Evolutionary conservation across 495 filamentous ascomycete species (phyloP), one percentile per base, ranked within the genome.

Genomic region (Xylaria nigripes): DNA sequence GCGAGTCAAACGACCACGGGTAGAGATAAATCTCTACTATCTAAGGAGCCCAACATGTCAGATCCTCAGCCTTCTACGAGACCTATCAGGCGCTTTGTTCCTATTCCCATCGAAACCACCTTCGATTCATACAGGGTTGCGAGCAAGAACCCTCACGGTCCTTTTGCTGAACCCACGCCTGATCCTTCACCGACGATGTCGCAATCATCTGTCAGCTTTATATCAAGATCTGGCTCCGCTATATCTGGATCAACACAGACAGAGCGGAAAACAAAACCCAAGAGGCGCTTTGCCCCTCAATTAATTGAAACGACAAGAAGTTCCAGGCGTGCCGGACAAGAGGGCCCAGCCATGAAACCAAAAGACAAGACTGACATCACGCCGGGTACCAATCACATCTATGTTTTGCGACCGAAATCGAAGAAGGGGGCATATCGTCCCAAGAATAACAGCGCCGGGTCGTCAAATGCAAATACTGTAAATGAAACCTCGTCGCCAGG

Each of bases 291-390:
- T 57, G 70, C 78, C 6, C 82, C 83, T 1, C 78, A 89, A 59
- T 76, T 85, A 5, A 78, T 86, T 44, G 85, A 87, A 64, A 87
- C 81, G n/a, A 76, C 79, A 8, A 76, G 80, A 16, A 73, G 82
- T 49, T 76, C 75, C 12, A 78, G 77, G 58, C 73, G 75, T 55
- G 71, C 71, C 25, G 71, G 77, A 16, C 77, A 80, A 45, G 68
- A 71, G n/a, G 74, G 70, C 12, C 75, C 71, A 15, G 75, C 75
- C 21, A 77, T 74, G 15, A 70, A 64, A 27, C 74, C 70, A 10
- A 71, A 73, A 38, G 79, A 82, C 67, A 79, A 72, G 68, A 81
- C 78, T 6, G 78, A 81, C 51, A 76, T 81, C 10, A 81, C 78
- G 1, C 78, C 78, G 16, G 77, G 78, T 53, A 77, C 75, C 12